Base-by-base conservation (phyloP, 768 basidiomycete genomes). In the Tephrocybe sp. region DNA sequence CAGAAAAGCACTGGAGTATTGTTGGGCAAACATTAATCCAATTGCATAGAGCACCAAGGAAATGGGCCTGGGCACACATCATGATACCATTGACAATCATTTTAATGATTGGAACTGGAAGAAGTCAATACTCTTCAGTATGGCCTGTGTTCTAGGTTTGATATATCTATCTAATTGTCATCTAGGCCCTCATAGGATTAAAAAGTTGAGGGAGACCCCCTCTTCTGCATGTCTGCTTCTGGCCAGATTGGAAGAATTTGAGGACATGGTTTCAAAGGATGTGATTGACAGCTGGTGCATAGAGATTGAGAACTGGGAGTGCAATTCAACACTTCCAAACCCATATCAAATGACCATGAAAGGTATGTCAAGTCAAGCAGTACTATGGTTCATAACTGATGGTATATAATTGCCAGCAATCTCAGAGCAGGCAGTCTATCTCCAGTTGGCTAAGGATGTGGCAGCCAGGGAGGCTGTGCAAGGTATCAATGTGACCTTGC, bases 41-140 rank as follows among this genome's bases (percentile, higher is more conserved):
- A n/a, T n/a, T n/a, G n/a, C n/a, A n/a, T n/a, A n/a, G n/a, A n/a
- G n/a, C n/a, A n/a, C n/a, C n/a, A n/a, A n/a, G n/a, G n/a, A n/a
- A n/a, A n/a, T n/a, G n/a, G n/a, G 57, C 56, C 17, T 67, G 65
- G 65, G 63, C 3, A 11, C 21, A 4, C 9, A 28, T 2, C 33
- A n/a, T 32, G 44, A 45, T n/a, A 45, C 26, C 17, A 10, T 45
- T 6, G 28, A 45, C 21, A n/a, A n/a, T n/a, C n/a, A n/a, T n/a
- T n/a, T n/a, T n/a, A n/a, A n/a, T n/a, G n/a, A n/a, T n/a, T n/a
- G n/a, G n/a, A n/a, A n/a, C n/a, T n/a, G n/a, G n/a, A n/a, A 60
- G 62, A 60, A 1, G n/a, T n/a, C n/a, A n/a, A n/a, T n/a, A n/a
- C n/a, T n/a, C n/a, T n/a, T n/a, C n/a, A n/a, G n/a, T n/a, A n/a